Base-by-base conservation (phyloP, 2,329 filamentous ascomycete genomes). In the Cadophora luteo-olivacea region DNA sequence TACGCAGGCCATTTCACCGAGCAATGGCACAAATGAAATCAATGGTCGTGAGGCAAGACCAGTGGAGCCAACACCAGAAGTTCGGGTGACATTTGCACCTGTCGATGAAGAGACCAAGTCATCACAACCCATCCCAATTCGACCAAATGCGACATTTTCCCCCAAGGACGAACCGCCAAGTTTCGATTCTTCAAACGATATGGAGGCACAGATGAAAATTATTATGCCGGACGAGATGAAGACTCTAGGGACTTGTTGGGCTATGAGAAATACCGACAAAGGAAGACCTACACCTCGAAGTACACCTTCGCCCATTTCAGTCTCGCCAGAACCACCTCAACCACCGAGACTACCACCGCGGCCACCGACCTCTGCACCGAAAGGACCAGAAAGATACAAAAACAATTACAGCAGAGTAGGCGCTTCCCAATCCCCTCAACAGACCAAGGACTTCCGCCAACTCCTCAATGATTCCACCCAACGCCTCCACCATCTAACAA, bases 121-220 rank as follows among this genome's bases (percentile, higher is more conserved):
- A 32, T 49, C 60, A 51, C 25, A 38, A 24, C 12, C 65, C 25
- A 62, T 62, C 22, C 22, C 45, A 16, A 62, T 60, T 24, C 36
- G 33, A 41, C n/a, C 36, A n/a, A 25, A 45, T 41, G 36, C 19
- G 6, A 24, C n/a, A 29, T 11, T 60, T 9, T 3, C 14, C n/a
- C 33, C 51, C 12, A 22, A 12, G 8, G 62, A 64, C 14, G 4
- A 58, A 8, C 45, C 29, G 14, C 29, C 67, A 32, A 66, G 22
- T 22, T 71, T 71, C 38, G 67, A 72, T 11, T 62, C 65, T 1
- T 66, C 69, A 5, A 66, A 71, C 22, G 68, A 71, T 64, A 67
- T 70, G 49, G 61, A 68, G 29, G 25, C 38, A 12, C 33, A 65
- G 24, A 24, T 66, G 25, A 61, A 61, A 25, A 65, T 64, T 14